A percentile compares a stretch with the other conserved stretches of the same genome.
phyloP scores from a whole-genome alignment of 495 filamentous ascomycete genomes.

The Penicillium ochrochloron region DNA sequence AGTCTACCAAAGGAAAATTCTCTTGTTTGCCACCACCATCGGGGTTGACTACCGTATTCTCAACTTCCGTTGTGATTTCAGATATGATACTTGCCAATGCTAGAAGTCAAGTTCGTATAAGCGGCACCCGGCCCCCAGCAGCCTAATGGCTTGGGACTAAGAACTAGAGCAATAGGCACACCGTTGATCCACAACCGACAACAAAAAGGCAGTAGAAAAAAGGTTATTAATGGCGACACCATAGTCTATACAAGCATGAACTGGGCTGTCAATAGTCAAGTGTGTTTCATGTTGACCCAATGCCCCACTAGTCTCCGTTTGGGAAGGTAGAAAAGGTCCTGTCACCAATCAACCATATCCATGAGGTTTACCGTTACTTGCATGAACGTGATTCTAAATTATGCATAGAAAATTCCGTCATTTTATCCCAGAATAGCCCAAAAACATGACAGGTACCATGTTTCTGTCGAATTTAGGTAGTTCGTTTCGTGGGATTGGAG shows the following conservation, averaged over 20 bases:
- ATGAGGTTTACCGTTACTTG: background rate
- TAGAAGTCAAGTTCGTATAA: background rate
- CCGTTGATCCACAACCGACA: background rate
- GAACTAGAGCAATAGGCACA: background rate
- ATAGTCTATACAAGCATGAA: conserved; percentile 1
- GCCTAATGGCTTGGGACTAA: background rate
- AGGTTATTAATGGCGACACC: conserved; percentile 2
- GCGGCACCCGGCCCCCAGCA: no score
- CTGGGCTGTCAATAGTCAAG: background rate
- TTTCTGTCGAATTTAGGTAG: background rate
- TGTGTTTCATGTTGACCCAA: background rate
- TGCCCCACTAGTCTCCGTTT: background rate
- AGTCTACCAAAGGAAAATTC: background rate
- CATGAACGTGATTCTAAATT: background rate
- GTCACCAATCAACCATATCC: background rate
- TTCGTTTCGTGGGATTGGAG: background rate
- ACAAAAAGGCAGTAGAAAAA: background rate
- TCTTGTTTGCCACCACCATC: background rate
- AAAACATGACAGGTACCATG: background rate
- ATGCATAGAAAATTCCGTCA: background rate
- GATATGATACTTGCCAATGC: background rate
- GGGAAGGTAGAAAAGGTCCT: conserved; percentile 1
- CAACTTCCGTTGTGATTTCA: background rate
- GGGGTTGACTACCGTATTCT: background rate
- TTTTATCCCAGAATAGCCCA: background rate